These are phyloP conservation scores for Populus hybrid DNA, from an alignment of 441 rosid genomes.

Conservation along the genomic window DNA sequence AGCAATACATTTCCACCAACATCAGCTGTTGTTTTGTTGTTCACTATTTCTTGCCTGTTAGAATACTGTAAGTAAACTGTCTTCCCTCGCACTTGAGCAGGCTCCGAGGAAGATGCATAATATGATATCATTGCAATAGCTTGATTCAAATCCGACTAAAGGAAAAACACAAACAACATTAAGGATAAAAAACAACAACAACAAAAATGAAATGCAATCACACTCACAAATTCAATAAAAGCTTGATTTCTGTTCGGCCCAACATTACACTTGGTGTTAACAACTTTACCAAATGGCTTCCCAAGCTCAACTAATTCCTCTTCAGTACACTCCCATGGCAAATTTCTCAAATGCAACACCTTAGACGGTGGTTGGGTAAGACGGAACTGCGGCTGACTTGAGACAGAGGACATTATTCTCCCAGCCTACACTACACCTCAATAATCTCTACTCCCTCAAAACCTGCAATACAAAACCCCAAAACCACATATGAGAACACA, in stretches of 20 bases:
- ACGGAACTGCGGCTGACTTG: slow-evolving; percentile 98
- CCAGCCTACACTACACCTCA: slow-evolving; percentile 15
- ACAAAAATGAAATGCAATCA: background rate
- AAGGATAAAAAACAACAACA: background rate
- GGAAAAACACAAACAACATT: background rate
- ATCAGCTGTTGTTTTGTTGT: slow-evolving; percentile 97
- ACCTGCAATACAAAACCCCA: slow-evolving; percentile 1
- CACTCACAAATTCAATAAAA: slow-evolving; percentile 93
- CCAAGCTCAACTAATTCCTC: slow-evolving; percentile 92
- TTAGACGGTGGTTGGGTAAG: slow-evolving; percentile 98
- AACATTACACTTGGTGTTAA: slow-evolving; percentile 96
- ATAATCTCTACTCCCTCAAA: slow-evolving; percentile 3
- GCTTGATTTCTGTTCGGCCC: slow-evolving; percentile 99
- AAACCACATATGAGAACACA: background rate
- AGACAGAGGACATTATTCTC: slow-evolving; percentile 64
- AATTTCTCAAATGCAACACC: slow-evolving; percentile 93
- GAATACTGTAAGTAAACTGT: slow-evolving; percentile 98
- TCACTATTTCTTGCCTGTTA: slow-evolving; percentile 92
- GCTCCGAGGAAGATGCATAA: slow-evolving; percentile 95
- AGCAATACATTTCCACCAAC: slow-evolving; percentile 95
- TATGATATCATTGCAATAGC: slow-evolving; percentile 97
- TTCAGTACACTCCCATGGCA: slow-evolving; percentile 99
- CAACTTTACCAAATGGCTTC: slow-evolving; percentile 93
- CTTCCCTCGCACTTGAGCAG: slow-evolving; percentile 99
- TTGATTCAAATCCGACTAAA: slow-evolving; percentile 87